phyloP scores from a whole-genome alignment of 805 yeast species.

The Candida saitoana region DNA sequence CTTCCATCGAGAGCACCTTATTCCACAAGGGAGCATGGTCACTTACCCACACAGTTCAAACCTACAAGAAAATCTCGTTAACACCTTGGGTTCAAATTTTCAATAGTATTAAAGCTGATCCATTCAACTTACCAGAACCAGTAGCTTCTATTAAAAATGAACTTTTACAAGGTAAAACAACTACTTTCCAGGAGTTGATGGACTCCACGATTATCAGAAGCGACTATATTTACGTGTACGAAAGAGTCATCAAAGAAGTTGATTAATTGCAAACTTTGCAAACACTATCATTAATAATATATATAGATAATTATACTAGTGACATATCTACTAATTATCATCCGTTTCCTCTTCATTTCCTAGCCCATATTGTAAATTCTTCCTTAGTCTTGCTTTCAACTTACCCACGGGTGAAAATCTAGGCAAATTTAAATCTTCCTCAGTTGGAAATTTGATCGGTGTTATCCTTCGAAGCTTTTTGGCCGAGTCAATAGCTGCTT shows the following conservation, averaged over 20 bases:
- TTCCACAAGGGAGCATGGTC: constrained; percentile 19
- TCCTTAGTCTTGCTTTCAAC: constrained; percentile 21
- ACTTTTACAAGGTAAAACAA: constrained; percentile 6
- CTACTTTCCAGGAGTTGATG: constrained; percentile 12
- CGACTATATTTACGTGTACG: constrained; percentile 28
- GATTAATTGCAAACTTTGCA: too few relatives aligned
- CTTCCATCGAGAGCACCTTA: constrained; percentile 2
- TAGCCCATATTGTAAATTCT: constrained; percentile 2
- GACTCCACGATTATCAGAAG: constrained; percentile 15
- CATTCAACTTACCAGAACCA: constrained; percentile 6
- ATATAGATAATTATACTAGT: too few relatives aligned
- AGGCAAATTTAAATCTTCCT: constrained; percentile 21
- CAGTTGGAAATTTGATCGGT: constrained; percentile 34
- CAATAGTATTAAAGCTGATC: constrained; percentile 7
- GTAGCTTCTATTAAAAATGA: constrained; percentile 10
- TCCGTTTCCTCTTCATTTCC: neutral
- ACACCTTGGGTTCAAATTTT: constrained; percentile 14
- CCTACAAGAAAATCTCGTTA: constrained; percentile 17
- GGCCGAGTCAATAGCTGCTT: constrained; percentile 27
- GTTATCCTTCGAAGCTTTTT: constrained; percentile 30
- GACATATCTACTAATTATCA: too few relatives aligned
- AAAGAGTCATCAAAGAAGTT: constrained; percentile 14
- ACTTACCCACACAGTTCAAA: constrained; percentile 17
- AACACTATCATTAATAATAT: too few relatives aligned
- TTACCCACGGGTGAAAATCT: constrained; percentile 28